Conservation (phyloP, 257 asterid species). For the Cynanchum wilfordii region DNA sequence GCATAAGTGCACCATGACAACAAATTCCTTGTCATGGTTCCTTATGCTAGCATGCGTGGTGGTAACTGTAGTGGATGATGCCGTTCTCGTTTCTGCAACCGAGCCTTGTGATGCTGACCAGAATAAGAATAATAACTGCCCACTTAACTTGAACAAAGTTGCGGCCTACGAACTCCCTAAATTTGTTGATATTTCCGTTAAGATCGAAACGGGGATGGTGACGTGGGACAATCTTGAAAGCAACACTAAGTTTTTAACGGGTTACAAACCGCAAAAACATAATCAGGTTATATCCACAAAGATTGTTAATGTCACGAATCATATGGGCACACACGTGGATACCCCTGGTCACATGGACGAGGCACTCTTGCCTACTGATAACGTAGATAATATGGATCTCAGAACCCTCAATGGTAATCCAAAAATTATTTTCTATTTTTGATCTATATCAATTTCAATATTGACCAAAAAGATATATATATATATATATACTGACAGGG, state of each 20-base stretch:
- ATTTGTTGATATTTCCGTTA: background rate
- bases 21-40: no score
- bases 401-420: background rate
- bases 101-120: background rate
- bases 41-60: background rate
- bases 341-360: conserved; percentile 1
- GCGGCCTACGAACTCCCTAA: background rate
- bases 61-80: no score
- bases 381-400: background rate
- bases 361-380: background rate
- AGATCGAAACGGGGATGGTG: conserved; percentile 2
- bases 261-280: background rate
- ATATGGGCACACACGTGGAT: conserved; percentile 14
- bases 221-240: background rate
- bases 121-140: background rate
- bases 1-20: no score
- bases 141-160: background rate
- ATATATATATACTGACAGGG: background rate
- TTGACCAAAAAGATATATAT: no score
- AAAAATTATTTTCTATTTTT: no score
- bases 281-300: conserved; percentile 1
- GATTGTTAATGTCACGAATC: conserved; percentile 6
- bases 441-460: no score
- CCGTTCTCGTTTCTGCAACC: background rate
- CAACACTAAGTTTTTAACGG: background rate